phyloP scores from a whole-genome alignment of 495 filamentous ascomycete species.

The Penicillium lagena region DNA sequence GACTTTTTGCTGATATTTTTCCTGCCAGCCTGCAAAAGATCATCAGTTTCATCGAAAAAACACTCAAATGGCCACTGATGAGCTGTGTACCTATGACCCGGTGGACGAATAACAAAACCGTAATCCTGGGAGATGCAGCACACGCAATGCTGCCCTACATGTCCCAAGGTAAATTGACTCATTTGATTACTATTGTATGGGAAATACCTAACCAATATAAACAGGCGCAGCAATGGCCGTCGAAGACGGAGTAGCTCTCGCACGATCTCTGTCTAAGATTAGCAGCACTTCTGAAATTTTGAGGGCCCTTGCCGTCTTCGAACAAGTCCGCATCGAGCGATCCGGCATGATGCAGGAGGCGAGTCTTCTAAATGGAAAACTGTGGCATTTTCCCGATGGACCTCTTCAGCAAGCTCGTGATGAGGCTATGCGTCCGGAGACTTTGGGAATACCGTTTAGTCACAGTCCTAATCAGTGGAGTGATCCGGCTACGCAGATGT shows the following conservation, averaged over 20 bases:
- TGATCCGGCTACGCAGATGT: constrained; percentile 31
- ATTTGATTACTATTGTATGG: background rate
- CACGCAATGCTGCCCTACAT: constrained; percentile 44
- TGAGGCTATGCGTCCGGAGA: constrained; percentile 26
- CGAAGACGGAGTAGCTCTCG: constrained; percentile 27
- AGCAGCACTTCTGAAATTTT: constrained; percentile 4
- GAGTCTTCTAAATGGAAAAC: constrained; percentile 19
- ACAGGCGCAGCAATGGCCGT: constrained; percentile 36
- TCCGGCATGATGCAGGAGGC: constrained; percentile 21
- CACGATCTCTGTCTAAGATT: constrained; percentile 8
- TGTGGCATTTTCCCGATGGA: constrained; percentile 40
- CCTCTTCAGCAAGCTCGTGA: constrained; percentile 31
- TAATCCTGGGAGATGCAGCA: constrained; percentile 40
- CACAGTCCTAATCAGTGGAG: constrained; percentile 40
- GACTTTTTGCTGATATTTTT: background rate
- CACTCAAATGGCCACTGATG: constrained; percentile 31
- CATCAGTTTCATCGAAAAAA: constrained; percentile 26
- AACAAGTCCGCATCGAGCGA: constrained; percentile 15
- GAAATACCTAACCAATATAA: background rate
- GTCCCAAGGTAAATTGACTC: constrained; percentile 22
- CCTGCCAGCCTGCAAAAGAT: constrained; percentile 17
- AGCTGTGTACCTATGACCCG: constrained; percentile 17
- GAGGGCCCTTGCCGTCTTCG: constrained; percentile 13
- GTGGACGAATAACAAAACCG: constrained; percentile 24
- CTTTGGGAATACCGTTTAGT: constrained; percentile 7